phyloP scores from a whole-genome alignment of 768 basidiomycete species.

The Hypholoma sublateritium region DNA sequence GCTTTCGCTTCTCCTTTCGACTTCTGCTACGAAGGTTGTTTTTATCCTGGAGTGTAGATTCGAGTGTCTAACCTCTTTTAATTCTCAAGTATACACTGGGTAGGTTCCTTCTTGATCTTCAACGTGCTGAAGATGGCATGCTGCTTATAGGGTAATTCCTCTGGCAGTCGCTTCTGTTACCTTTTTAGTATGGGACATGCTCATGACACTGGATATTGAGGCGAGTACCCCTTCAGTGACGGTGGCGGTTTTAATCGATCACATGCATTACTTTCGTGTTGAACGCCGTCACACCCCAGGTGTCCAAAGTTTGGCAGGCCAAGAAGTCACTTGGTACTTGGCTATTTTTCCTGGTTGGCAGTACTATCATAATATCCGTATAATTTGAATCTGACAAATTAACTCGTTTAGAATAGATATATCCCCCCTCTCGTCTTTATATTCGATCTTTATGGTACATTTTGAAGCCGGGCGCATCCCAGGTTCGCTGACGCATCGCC shows the following conservation, averaged over 20 bases:
- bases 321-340: conserved; percentile 8
- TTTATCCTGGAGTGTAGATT: too few relatives aligned
- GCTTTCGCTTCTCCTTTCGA: too few relatives aligned
- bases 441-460: conserved; percentile 12
- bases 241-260: too few relatives aligned
- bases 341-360: conserved; percentile 12
- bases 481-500: not conserved
- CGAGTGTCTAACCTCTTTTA: too few relatives aligned
- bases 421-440: conserved; percentile 8
- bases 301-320: conserved; percentile 8
- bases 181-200: not conserved
- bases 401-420: conserved; percentile 10
- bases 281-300: not conserved
- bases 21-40: too few relatives aligned
- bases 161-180: not conserved
- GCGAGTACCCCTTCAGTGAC: too few relatives aligned
- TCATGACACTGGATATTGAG: not conserved
- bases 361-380: not conserved
- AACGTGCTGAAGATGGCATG: too few relatives aligned
- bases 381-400: not conserved
- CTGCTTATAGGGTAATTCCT: not conserved
- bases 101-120: too few relatives aligned
- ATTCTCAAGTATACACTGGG: too few relatives aligned
- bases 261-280: too few relatives aligned
- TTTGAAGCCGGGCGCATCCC: too few relatives aligned